Evolutionary conservation across 768 basidiomycete species (phyloP), one percentile per base, ranked within the genome.

Genomic region (Suillus discolor): DNA sequence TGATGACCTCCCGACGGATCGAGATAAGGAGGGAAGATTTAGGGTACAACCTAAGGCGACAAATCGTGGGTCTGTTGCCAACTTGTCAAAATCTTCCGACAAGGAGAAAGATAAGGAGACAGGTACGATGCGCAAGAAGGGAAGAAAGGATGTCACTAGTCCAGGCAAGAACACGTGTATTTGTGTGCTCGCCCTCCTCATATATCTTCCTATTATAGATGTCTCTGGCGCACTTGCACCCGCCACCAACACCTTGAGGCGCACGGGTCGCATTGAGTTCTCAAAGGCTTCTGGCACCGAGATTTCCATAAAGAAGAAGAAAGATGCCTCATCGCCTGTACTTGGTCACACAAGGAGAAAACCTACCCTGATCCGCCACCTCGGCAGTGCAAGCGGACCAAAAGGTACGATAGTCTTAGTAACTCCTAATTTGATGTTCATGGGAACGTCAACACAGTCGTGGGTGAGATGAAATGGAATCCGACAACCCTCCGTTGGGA

Each of bases 381-480:
- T 96, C 31, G 90, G 91, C 67, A 87, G 89, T 66, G 73, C 81
- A 45, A 78, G 78, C 65, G 83, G 85, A 28, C 84, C 93, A 13
- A 96, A 94, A 86, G 89, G 94, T 96, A 68, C 38, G 85, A 73
- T 53, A 11, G 25, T 55, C 42, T 49, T 53, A 55, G 53, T 65
- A 60, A 61, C 28, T 45, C 45, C 38, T n/a, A 16, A 38, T 47
- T 65, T 34, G 59, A 53, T 67, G 67, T 69, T 75, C 53, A 72
- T 61, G 6, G 41, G 25, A 60, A 41, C 38, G 16, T 62, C 63
- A 60, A 67, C n/a, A 53, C 72, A 97, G 97, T 94, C 55, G 87
- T 97, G 65, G 96, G 95, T 25, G 94, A 96, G 63, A 99, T 99
- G 97, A 92, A 88, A 72, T 99, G 95, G 93, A 99, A 99, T 78